Base-by-base conservation (phyloP, 129 eudicot genomes). In the Centella asiatica region DNA sequence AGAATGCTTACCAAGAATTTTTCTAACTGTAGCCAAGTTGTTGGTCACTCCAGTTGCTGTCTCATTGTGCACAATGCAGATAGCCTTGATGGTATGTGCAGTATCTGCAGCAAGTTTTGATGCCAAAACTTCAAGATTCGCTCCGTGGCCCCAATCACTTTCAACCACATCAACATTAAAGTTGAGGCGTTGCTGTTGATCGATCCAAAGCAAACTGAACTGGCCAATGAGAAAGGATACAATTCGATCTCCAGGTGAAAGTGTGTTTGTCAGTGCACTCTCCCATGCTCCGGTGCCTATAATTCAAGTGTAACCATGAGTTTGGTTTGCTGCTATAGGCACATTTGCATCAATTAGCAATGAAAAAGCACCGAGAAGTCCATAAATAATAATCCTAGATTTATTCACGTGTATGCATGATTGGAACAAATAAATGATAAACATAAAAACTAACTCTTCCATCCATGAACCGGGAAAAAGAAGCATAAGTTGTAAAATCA, bases 271-370 rank as follows among this genome's bases (percentile, higher is more conserved):
- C 8, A 93, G 85, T 24, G 99, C 99, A 77, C 99, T 93, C 75
- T 93, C 99, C 99, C 96, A 93, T 70, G 99, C 99, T 57, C 99
- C 99, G 28, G 99, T 93, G 53, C 99, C 99, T 93, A 75, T 26
- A 28, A 33, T n/a, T 48, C 27, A 48, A 37, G 44, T 51, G 34
- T 40, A 12, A 65, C 4, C 55, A 56, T 0, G 3, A 49, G 23
- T 12, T 29, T 44, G 37, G 23, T 27, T 22, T 1, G 19, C 60
- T 54, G 18, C 60, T 54, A 31, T 3, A 10, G 25, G n/a, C n/a
- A n/a, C n/a, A n/a, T n/a, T n/a, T n/a, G n/a, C n/a, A n/a, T n/a
- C n/a, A n/a, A n/a, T n/a, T n/a, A n/a, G n/a, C n/a, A n/a, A n/a
- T n/a, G n/a, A n/a, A n/a, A n/a, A n/a, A n/a, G n/a, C n/a, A n/a